Evolutionary conservation across 2,329 filamentous ascomycete species (phyloP).

Genomic region (Microdochium nivale): DNA sequence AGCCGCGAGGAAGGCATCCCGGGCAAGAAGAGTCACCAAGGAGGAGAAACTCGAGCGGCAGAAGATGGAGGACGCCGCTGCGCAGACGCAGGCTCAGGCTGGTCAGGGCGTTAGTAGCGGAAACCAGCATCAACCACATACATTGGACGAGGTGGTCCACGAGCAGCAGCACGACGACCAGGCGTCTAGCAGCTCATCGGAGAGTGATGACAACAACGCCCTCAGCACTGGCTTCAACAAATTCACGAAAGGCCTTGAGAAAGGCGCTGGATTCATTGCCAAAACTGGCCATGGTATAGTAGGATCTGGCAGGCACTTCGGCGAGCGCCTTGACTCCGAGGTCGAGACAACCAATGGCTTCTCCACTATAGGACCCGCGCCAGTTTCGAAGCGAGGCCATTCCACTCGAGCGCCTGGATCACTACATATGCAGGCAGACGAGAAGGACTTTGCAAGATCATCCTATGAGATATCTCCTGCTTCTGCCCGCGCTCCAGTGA

Average conservation of each 20-base stretch:
- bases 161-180: conserved; percentile 16
- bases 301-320: conserved; percentile 35
- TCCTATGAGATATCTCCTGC: conserved; percentile 11
- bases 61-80: conserved; percentile 39
- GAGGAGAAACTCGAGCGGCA: conserved; percentile 37
- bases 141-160: conserved; percentile 4
- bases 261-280: conserved; percentile 30
- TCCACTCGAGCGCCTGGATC: conserved; percentile 14
- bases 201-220: neutral
- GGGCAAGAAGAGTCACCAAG: conserved; percentile 40
- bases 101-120: conserved; percentile 41
- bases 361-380: conserved; percentile 19
- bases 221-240: conserved; percentile 28
- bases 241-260: conserved; percentile 41
- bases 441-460: conserved; percentile 21
- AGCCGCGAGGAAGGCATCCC: conserved; percentile 44
- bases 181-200: conserved; percentile 1
- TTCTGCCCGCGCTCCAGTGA: conserved; percentile 12
- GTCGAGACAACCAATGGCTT: conserved; percentile 51
- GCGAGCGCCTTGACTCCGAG: conserved; percentile 40
- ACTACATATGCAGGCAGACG: conserved; percentile 20
- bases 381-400: conserved; percentile 11
- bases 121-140: conserved; percentile 38
- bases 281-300: conserved; percentile 34
- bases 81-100: conserved; percentile 39